Evolutionary conservation across 1,139 yeast genomes (phyloP).

Genomic region (Meyerozyma guilliermondii): DNA sequence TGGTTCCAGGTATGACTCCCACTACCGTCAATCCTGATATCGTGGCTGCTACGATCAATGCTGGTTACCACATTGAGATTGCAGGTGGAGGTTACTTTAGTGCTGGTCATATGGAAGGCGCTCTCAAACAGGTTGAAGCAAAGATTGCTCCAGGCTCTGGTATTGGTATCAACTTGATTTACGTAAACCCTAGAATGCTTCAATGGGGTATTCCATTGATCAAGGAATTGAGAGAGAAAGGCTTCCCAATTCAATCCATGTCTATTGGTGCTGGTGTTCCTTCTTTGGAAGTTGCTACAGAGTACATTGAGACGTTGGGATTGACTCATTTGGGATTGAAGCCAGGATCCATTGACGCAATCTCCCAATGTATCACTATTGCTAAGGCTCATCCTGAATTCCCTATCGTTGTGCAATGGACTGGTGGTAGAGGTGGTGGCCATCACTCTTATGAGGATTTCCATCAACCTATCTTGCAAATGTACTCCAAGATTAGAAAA

Average conservation of each 20-base stretch:
- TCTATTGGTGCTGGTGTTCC: constrained; percentile 99
- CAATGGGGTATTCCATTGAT: constrained; percentile 99
- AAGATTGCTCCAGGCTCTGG: constrained; percentile 80
- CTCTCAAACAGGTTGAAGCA: constrained; percentile 65
- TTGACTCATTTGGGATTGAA: constrained; percentile 92
- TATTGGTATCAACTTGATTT: constrained; percentile 84
- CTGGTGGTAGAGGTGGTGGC: constrained; percentile 99
- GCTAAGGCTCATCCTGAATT: constrained; percentile 94
- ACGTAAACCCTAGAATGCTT: constrained; percentile 94
- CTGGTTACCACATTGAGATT: constrained; percentile 95
- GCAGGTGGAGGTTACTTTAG: constrained; percentile 98
- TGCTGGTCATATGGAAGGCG: constrained; percentile 64
- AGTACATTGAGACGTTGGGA: constrained; percentile 88
- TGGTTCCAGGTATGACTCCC: constrained; percentile 99
- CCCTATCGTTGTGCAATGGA: constrained; percentile 98
- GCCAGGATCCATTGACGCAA: constrained; percentile 96
- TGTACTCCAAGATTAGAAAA: constrained; percentile 93
- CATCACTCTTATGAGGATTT: constrained; percentile 98
- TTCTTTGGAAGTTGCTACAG: constrained; percentile 93
- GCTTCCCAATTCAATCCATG: constrained; percentile 93
- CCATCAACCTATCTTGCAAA: constrained; percentile 95
- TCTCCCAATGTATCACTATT: constrained; percentile 77
- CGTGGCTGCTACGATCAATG: constrained; percentile 86
- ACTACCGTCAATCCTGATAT: constrained; percentile 92
- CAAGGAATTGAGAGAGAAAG: constrained; percentile 79